Percentiles rank a stretch among this genome's conserved stretches.
Evolutionary conservation across 495 filamentous ascomycete species (phyloP).

Genomic region (Penicillium longicatenatum): DNA sequence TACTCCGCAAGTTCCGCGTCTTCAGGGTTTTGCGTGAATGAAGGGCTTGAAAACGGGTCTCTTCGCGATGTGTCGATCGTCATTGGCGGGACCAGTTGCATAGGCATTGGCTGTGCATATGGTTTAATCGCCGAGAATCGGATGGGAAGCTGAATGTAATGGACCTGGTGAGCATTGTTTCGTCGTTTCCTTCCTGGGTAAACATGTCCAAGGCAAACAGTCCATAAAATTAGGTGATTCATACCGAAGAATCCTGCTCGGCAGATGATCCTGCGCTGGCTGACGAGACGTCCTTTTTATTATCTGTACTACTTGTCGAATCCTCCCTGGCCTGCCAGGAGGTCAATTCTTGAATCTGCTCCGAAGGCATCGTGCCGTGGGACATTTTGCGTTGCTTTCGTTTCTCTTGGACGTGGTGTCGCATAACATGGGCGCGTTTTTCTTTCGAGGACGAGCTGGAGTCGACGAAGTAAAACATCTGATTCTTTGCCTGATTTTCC

Average conservation of each 20-base stretch:
- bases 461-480: conserved; percentile 50
- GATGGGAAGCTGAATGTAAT: conserved; percentile 21
- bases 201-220: background rate
- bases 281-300: conserved; percentile 3
- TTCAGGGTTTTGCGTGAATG: conserved; percentile 20
- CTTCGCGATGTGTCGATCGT: conserved; percentile 37
- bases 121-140: conserved; percentile 20
- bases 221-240: conserved; percentile 4
- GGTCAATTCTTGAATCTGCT: conserved; percentile 21
- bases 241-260: conserved; percentile 25
- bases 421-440: conserved; percentile 52
- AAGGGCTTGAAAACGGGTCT: conserved; percentile 38
- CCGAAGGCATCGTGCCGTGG: conserved; percentile 19
- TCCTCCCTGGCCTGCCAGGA: conserved; percentile 28
- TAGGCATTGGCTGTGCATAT: conserved; percentile 9
- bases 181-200: background rate
- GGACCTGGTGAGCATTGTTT: conserved; percentile 1
- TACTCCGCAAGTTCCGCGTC: conserved; percentile 39
- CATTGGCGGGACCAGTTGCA: conserved; percentile 25
- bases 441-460: conserved; percentile 46
- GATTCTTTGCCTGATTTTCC: conserved; percentile 30
- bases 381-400: conserved; percentile 39
- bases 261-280: conserved; percentile 2
- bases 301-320: conserved; percentile 14
- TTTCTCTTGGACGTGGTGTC: conserved; percentile 52